These are phyloP conservation scores for Barnettozyma salicaria DNA, from an alignment of 805 yeast species.

Conservation along the genomic window DNA sequence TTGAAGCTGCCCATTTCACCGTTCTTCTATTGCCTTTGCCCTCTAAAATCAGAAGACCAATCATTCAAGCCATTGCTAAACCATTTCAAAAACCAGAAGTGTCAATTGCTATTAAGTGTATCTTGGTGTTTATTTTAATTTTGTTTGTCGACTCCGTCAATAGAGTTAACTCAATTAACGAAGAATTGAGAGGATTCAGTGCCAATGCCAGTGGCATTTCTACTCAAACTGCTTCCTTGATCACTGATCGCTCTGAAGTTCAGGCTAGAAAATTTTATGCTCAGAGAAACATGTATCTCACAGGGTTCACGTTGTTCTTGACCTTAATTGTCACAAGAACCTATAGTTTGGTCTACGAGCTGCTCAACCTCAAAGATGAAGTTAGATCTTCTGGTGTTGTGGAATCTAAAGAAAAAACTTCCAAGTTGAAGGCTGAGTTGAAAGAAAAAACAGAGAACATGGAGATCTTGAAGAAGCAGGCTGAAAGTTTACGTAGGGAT, in stretches of 20 bases:
- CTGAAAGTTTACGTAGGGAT: slow-evolving; percentile 56
- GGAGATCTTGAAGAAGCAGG: slow-evolving; percentile 65
- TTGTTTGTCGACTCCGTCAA: slow-evolving; percentile 85
- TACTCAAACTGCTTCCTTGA: slow-evolving; percentile 27
- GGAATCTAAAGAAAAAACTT: slow-evolving; percentile 20
- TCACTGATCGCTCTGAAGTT: slow-evolving; percentile 66
- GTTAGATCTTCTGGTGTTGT: slow-evolving; percentile 36
- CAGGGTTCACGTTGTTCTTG: slow-evolving; percentile 91
- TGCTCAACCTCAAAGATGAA: slow-evolving; percentile 58
- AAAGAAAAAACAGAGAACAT: slow-evolving; percentile 57
- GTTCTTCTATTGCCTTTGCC: slow-evolving; percentile 85
- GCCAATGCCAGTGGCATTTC: slow-evolving; percentile 17
- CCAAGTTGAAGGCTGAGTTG: slow-evolving; percentile 16
- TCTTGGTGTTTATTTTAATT: slow-evolving; percentile 75
- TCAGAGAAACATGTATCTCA: slow-evolving; percentile 91
- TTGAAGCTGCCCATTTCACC: slow-evolving; percentile 76
- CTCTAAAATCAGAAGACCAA: slow-evolving; percentile 58
- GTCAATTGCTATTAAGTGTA: slow-evolving; percentile 72
- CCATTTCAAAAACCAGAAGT: slow-evolving; percentile 70
- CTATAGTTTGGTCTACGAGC: slow-evolving; percentile 69
- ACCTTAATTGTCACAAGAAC: slow-evolving; percentile 83
- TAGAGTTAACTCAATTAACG: slow-evolving; percentile 64
- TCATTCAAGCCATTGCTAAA: slow-evolving; percentile 54
- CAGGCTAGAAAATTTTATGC: slow-evolving; percentile 92
- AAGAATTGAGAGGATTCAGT: slow-evolving; percentile 44